phyloP scores from a whole-genome alignment of 306 rosid species.

The Prunus padus region DNA sequence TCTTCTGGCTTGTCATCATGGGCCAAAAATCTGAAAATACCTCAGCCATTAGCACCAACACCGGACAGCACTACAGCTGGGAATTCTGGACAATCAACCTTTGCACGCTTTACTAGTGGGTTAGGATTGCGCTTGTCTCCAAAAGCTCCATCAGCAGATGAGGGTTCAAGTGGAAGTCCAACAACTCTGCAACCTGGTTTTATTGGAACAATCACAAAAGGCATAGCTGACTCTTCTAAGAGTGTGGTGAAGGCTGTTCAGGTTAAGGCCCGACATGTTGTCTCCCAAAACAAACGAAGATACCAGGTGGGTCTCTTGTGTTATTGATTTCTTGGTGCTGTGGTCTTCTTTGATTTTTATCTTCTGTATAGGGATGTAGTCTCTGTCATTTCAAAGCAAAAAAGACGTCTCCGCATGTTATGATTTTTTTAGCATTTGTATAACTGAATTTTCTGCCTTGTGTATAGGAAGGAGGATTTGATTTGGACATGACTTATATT shows the following conservation, averaged over 20 bases:
- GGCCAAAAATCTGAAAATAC: slow-evolving; percentile 80
- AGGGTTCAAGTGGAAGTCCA: slow-evolving; percentile 48
- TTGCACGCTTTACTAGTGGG: slow-evolving; percentile 86
- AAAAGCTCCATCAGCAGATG: slow-evolving; percentile 51
- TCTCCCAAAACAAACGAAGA: slow-evolving; percentile 96
- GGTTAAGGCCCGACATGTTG: slow-evolving; percentile 94
- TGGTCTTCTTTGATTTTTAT: neutral
- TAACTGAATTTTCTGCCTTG: slow-evolving; percentile 3
- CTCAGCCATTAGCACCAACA: slow-evolving; percentile 61
- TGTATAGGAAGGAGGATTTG: slow-evolving; percentile 93
- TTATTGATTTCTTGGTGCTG: slow-evolving; percentile 13
- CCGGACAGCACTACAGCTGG: slow-evolving; percentile 67
- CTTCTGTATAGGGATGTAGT: neutral
- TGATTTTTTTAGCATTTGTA: slow-evolving; percentile 13
- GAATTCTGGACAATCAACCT: slow-evolving; percentile 66
- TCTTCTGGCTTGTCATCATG: slow-evolving; percentile 74
- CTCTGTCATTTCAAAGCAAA: neutral
- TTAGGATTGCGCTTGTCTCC: slow-evolving; percentile 87
- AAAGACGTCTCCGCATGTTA: slow-evolving; percentile 1
- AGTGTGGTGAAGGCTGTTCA: slow-evolving; percentile 98
- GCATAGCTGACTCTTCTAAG: slow-evolving; percentile 84
- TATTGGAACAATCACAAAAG: slow-evolving; percentile 75
- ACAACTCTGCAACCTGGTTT: slow-evolving; percentile 61
- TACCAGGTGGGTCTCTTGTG: slow-evolving; percentile 66
- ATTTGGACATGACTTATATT: slow-evolving; percentile 97